Evolutionary conservation across 352 stramenopile genomes (phyloP).

Genomic region (Globisporangium megalacanthum): DNA sequence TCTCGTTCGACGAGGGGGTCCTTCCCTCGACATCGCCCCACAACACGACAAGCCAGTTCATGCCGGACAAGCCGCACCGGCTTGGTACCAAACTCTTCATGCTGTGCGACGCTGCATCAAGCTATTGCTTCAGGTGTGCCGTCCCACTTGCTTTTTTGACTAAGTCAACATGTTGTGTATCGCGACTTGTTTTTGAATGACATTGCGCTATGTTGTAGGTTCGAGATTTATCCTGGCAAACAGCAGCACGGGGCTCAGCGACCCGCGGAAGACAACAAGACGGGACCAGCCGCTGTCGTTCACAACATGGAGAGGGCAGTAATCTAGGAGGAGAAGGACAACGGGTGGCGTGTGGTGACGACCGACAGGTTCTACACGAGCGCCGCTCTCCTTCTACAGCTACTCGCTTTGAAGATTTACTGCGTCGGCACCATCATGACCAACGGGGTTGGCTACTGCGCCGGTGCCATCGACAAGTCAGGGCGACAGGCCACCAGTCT

Average conservation of each 20-base stretch:
- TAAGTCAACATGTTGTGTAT: slow-evolving; percentile 3
- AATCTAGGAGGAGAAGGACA: neutral
- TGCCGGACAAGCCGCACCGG: too few species aligned
- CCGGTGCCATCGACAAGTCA: neutral
- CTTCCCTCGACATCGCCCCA: neutral
- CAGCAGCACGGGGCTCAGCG: neutral
- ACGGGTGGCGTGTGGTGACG: neutral
- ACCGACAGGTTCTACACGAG: slow-evolving; percentile 4
- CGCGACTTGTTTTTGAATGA: neutral
- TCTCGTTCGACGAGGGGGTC: neutral
- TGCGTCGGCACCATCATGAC: slow-evolving; percentile 3
- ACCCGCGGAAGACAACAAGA: too few species aligned
- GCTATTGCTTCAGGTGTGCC: slow-evolving; percentile 1
- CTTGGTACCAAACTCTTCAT: too few species aligned
- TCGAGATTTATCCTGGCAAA: slow-evolving; percentile 2
- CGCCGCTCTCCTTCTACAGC: neutral
- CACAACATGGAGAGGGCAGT: too few species aligned
- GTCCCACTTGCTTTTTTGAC: neutral
- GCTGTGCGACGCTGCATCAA: neutral
- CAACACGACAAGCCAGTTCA: neutral
- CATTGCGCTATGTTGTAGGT: slow-evolving; percentile 3
- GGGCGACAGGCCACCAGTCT: neutral
- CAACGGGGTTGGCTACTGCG: neutral
- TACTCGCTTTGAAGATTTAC: neutral
- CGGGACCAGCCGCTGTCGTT: too few species aligned